Evolutionary conservation across 2,329 filamentous ascomycete species (phyloP), one percentile per base, ranked within the genome.

Genomic region (Trichoderma atroviride): DNA sequence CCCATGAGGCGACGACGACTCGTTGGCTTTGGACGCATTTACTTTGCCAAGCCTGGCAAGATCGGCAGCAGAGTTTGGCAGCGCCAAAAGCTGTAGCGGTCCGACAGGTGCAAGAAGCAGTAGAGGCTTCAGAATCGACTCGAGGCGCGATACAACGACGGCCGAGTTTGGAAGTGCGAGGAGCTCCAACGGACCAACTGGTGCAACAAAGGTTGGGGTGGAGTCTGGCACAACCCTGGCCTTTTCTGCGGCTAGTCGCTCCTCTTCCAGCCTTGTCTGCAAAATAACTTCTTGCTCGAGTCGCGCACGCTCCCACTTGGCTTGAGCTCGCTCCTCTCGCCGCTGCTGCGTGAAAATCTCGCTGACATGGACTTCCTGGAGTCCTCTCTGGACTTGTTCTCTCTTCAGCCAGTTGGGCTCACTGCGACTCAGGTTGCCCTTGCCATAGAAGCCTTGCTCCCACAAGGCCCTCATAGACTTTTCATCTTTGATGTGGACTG

Each of bases 391-490:
- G 33, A 91, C 89, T 79, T 92, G 91, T 79, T 97, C 93, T 72
- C 92, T 86, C 72, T 92, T 92, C 62, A 97, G 80, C 96, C 96
- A 99, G 74, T 90, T 96, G 3, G 95, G 95, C 79, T 99, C 95
- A 83, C 94, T 97, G 75, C 96, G 89, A 82, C 94, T 97, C 70
- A 98, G 83, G 74, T 85, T 95, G 56, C 96, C 96, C 80, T 97
- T 97, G 59, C 96, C 96, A 80, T 95, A 99, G 81, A 99, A 99
- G 5, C 96, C 96, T 82, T 96, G 93, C 80, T 97, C 92, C 96
- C 96, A 99, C 29, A 99, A 81, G 1, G 91, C 93, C 67, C 91
- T 86, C 71, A 96, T 90, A 4, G 93, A 90, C 68, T 85, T 84
- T 31, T 89, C 84, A 78, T 97, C 91, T 22, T 89, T 93, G 69